These are phyloP conservation scores for Marasmius sp. DNA, from an alignment of 1,284 basidiomycete species.

Conservation along the genomic window DNA sequence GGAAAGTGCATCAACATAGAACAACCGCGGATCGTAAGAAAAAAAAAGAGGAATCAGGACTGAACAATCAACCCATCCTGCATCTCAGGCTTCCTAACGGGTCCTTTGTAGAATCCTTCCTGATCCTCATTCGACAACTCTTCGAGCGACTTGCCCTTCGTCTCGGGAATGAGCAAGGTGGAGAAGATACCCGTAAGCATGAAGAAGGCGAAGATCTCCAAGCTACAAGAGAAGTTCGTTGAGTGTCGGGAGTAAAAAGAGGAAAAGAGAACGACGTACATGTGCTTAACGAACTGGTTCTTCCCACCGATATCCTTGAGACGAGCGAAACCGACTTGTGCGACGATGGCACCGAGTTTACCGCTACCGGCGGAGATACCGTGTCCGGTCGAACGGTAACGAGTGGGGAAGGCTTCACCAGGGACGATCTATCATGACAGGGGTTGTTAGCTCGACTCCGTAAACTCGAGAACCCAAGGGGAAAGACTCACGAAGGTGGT, in stretches of 20 bases:
- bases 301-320: conserved; percentile 68
- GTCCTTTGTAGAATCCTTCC: conserved; percentile 51
- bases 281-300: conserved; percentile 60
- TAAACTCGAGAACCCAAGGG: conserved; percentile 30
- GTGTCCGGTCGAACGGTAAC: conserved; percentile 82
- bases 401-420: conserved; percentile 85
- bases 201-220: conserved; percentile 76
- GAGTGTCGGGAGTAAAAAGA: conserved; percentile 5
- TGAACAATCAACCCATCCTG: conserved; percentile 1
- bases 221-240: conserved; percentile 28
- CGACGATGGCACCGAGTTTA: conserved; percentile 83
- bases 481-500: conserved; percentile 11
- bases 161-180: conserved; percentile 77
- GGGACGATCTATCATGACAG: conserved; percentile 83
- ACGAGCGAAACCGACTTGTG: conserved; percentile 77
- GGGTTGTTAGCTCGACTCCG: conserved; percentile 35
- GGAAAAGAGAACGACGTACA: conserved; percentile 38
- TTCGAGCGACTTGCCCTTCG: conserved; percentile 68
- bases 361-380: conserved; percentile 84
- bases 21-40: not conserved
- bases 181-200: conserved; percentile 81
- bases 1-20: not conserved
- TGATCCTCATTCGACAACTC: conserved; percentile 72
- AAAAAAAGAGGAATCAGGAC: not conserved
- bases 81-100: not conserved